Base-by-base conservation (phyloP, 2,329 filamentous ascomycete genomes). In the Cladobotryum mycophilum region DNA sequence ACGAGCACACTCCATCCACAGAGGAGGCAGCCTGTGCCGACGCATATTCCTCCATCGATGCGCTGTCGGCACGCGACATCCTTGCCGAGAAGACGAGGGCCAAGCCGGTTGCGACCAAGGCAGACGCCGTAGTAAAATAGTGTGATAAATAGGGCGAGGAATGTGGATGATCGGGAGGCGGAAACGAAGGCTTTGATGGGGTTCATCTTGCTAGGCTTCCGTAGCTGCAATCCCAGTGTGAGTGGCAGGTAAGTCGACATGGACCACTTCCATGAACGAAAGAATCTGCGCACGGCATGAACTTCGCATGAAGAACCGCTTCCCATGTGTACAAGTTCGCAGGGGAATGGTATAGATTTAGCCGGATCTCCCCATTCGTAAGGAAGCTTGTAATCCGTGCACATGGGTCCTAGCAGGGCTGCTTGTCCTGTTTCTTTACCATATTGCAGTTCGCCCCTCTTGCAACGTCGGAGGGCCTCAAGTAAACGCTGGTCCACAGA, bases 51-150 rank as follows among this genome's bases (percentile, higher is more conserved):
- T 5, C 73, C 67, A 53, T 85, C 81, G 52, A 85, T 78, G 46
- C 61, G 64, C 61, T 81, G 78, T 22, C 76, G 68, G 20, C 70
- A 62, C 1, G 64, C 58, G 1, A 65, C 66, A 53, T 80, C 75
- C 15, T 64, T 71, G n/a, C 81, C 78, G 20, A 91, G 70, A 12
- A 92, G 18, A 34, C 65, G 78, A 0, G 89, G 89, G 0, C 89
- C 89, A 6, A 93, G 54, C 11, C 87, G 78, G 1, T 84, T 90
- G 41, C 89, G 80, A 5, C 82, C 76, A 0, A 95, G 79, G 63
- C 89, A 95, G 3, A 95, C 86, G 25, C 86, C 84, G 64, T 95
- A 95, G 71, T 91, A 95, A 65, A 92, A 93, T 11, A 90, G 70
- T 1, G 81, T 74, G 56, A 95, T 86, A 66, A 92, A 95, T 0